Evolutionary conservation across 75 land plant genomes (phyloP).

Genomic region (Sequoiadendron giganteum): DNA sequence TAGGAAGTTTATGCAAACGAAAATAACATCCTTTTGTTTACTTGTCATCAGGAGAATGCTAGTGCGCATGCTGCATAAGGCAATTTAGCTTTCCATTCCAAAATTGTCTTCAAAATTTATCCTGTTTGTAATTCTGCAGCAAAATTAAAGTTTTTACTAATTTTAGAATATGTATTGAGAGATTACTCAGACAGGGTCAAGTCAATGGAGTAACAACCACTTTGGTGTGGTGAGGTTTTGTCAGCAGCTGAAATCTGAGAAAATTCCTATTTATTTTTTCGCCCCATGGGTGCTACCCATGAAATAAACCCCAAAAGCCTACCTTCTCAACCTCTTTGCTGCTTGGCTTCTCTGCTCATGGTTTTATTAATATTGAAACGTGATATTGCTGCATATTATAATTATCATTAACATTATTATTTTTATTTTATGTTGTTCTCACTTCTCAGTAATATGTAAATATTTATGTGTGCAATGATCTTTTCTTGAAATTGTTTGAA

Average conservation of each 20-base stretch:
- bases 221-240: background rate
- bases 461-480: too few relatives aligned
- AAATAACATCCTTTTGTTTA: background rate
- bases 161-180: background rate
- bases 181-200: background rate
- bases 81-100: background rate
- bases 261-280: background rate
- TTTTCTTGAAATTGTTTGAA: too few relatives aligned
- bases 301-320: background rate
- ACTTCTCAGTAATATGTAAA: too few relatives aligned
- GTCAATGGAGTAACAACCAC: background rate
- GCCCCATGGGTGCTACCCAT: background rate
- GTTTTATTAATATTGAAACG: background rate
- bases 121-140: background rate
- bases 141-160: background rate
- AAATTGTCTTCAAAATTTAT: background rate
- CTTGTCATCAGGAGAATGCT: background rate
- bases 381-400: too few relatives aligned
- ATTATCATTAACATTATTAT: too few relatives aligned
- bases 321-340: background rate
- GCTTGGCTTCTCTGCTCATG: background rate
- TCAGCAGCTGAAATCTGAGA: background rate
- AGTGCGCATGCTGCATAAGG: background rate
- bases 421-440: too few relatives aligned
- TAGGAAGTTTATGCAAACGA: background rate